phyloP scores from a whole-genome alignment of 1,284 basidiomycete species.

The Lentinula novae-zelandiae region DNA sequence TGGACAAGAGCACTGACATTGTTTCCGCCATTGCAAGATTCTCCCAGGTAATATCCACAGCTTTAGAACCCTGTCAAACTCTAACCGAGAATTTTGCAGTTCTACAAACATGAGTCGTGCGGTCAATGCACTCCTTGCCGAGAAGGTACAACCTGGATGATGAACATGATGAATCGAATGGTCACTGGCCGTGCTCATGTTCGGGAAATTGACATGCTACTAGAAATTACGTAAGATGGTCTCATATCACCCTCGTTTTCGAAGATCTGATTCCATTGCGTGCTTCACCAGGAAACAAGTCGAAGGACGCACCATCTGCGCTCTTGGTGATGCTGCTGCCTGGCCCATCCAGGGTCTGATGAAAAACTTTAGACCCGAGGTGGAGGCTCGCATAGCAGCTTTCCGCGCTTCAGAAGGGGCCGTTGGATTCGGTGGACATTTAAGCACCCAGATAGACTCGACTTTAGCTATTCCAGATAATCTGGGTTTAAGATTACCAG shows the following conservation, averaged over 20 bases:
- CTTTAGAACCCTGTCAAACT: not conserved
- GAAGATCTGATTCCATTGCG: not conserved
- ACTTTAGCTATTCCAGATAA: constrained; percentile 80
- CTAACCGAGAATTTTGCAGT: constrained; percentile 35
- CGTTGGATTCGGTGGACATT: constrained; percentile 82
- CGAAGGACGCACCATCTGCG: constrained; percentile 95
- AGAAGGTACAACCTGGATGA: constrained; percentile 97
- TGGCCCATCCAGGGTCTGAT: constrained; percentile 98
- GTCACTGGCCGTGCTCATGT: constrained; percentile 86
- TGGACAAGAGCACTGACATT: constrained; percentile 97
- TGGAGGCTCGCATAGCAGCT: constrained; percentile 81
- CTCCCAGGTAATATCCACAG: constrained; percentile 50
- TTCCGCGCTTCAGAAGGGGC: constrained; percentile 81
- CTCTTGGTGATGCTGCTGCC: constrained; percentile 94
- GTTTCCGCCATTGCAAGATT: constrained; percentile 92
- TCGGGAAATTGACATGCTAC: constrained; percentile 96
- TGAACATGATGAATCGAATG: constrained; percentile 97
- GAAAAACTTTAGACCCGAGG: constrained; percentile 94
- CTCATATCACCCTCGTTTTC: not conserved
- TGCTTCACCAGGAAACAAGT: constrained; percentile 76
- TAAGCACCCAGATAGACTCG: constrained; percentile 72
- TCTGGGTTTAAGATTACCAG: constrained; percentile 48
- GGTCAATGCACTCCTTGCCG: constrained; percentile 98
- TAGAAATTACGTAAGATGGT: constrained; percentile 75
- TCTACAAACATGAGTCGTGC: constrained; percentile 99